These are phyloP conservation scores for Phytophthora tubulina DNA, from an alignment of 352 stramenopile species.

Conservation along the genomic window DNA sequence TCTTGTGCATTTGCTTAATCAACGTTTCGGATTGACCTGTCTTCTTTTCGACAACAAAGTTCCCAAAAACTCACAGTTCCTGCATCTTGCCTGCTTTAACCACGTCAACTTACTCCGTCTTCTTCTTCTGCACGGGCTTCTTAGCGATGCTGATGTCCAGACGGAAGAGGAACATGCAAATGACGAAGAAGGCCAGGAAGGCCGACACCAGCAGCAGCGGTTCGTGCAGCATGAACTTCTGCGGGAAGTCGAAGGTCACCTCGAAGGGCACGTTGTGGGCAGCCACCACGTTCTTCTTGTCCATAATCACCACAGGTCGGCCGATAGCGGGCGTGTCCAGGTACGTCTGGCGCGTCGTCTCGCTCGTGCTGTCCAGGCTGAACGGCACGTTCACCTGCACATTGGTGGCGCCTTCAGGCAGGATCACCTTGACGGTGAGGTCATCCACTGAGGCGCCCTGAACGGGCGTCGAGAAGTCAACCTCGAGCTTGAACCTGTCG, in stretches of 20 bases:
- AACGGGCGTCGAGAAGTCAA: constrained; percentile 88
- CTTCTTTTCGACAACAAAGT: constrained; percentile 1
- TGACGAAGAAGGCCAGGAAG: constrained; percentile 86
- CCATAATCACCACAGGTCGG: constrained; percentile 82
- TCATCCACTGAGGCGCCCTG: constrained; percentile 85
- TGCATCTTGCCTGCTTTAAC: constrained; percentile 22
- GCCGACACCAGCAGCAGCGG: constrained; percentile 85
- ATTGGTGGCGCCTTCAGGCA: constrained; percentile 85
- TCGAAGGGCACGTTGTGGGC: constrained; percentile 88
- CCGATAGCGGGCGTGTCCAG: constrained; percentile 85
- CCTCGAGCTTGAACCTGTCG: constrained; percentile 83
- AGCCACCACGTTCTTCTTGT: constrained; percentile 87
- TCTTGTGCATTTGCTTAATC: constrained; percentile 24
- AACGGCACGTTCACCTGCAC: constrained; percentile 85
- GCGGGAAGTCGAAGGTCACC: constrained; percentile 88
- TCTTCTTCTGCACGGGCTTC: constrained; percentile 59
- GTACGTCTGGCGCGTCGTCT: constrained; percentile 85
- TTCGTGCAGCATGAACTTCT: constrained; percentile 88
- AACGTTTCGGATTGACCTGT: constrained; percentile 16
- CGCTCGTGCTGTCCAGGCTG: constrained; percentile 58
- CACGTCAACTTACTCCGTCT: constrained; percentile 66
- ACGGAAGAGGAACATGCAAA: constrained; percentile 89
- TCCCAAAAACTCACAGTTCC: constrained; percentile 25
- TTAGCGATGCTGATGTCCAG: constrained; percentile 82
- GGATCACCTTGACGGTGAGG: constrained; percentile 88